A percentile compares a stretch with the other conserved stretches of the same genome.
Conservation (phyloP, 768 basidiomycete species). For the Polyporus arcularius region DNA sequence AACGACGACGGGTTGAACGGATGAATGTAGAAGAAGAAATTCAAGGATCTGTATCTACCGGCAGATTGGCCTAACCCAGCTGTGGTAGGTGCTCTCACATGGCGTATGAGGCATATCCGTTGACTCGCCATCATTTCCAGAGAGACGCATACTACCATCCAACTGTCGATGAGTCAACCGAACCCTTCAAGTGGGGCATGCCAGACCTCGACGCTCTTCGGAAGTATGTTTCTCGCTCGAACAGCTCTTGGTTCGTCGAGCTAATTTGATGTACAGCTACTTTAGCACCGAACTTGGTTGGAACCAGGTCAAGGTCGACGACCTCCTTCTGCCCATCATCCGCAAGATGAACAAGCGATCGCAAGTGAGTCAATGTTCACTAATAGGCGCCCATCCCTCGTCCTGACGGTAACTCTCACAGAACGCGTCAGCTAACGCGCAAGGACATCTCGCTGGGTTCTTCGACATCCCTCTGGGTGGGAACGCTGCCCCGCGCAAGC, state of each 20-base stretch:
- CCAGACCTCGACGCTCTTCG: constrained; percentile 95
- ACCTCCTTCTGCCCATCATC: constrained; percentile 88
- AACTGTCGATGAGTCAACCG: constrained; percentile 85
- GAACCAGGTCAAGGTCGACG: constrained; percentile 82
- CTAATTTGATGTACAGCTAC: constrained; percentile 6
- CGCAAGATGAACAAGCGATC: constrained; percentile 83
- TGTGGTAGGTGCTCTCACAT: constrained; percentile 55
- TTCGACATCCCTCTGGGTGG: constrained; percentile 70
- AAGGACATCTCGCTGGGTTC: constrained; percentile 74
- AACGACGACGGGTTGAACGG: background rate
- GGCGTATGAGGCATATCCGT: background rate
- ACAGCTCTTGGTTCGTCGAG: background rate
- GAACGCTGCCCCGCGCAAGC: constrained; percentile 72
- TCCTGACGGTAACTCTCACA: constrained; percentile 29
- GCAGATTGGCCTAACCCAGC: constrained; percentile 90
- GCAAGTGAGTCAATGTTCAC: constrained; percentile 49
- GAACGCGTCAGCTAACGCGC: constrained; percentile 68
- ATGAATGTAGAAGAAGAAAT: constrained; percentile 76
- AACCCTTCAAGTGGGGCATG: constrained; percentile 95
- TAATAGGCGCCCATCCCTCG: background rate
- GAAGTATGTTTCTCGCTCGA: constrained; percentile 46
- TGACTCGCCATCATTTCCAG: constrained; percentile 38
- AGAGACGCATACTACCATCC: constrained; percentile 93
- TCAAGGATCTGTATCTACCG: constrained; percentile 78
- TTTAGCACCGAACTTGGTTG: constrained; percentile 72